Evolutionary conservation across 2,329 filamentous ascomycete genomes (phyloP), one percentile per base, ranked within the genome.

Genomic region (Polytolypa hystricis): DNA sequence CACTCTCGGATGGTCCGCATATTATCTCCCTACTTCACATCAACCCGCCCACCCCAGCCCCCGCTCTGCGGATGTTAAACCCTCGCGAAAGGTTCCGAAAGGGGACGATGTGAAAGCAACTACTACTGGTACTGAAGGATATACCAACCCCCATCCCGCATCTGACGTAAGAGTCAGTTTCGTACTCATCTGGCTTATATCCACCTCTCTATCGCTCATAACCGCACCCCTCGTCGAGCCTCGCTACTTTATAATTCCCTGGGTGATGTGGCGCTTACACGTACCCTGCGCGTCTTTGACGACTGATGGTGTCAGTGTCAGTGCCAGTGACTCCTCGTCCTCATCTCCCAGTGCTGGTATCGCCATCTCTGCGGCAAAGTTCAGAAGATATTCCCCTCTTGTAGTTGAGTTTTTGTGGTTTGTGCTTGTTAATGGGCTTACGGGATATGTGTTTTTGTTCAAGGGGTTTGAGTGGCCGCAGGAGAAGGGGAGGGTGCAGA

Each of bases 191-290:
- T 79, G 72, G 68, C 56, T 94, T 5, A 61, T 77, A 4, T 73
- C 87, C 0, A 86, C 86, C 0, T 54, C 79, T 0, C 67, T 94
- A 3, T 89, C 84, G 0, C 72, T 98, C 9, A 64, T 94, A 37
- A 91, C 85, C 1, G 87, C 91, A 0, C 87, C 91, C 0, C 71
- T 98, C 1, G 89, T 98, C 7, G 91, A 98, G 57, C 91, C 91
- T 10, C 75, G 91, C 10, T 98, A 98, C 60, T 94, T 94, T 58
- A 93, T 98, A 54, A 70, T 95, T 9, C 87, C 89, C 0, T 98
- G 86, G 85, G 73, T 95, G 6, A 78, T 95, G 50, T 96, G 87
- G 84, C 73, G 91, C 1, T 62, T 96, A 5, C 73, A 93, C 50
- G 63, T 93, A 1, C 84, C 84, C 33, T 52, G 48, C 26, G 53